Evolutionary conservation across 1,139 yeast species (phyloP), one percentile per base, ranked within the genome.

Genomic region (Wickerhamiella pararugosa): DNA sequence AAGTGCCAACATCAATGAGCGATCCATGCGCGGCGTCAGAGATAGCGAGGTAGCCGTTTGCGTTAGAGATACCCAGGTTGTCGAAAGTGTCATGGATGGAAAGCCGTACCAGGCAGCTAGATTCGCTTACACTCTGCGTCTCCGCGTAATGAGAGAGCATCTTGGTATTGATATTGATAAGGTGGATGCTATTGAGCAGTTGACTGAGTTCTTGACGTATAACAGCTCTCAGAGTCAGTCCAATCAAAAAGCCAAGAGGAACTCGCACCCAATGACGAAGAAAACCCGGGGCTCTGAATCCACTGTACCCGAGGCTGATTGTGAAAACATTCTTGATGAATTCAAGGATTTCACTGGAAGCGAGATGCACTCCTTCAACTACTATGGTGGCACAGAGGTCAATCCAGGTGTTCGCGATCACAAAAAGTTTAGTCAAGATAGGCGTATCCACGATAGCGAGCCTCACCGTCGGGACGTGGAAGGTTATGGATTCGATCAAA

Each of bases 71-170:
- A 75, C 79, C 6, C 86, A 80, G 49, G 73, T 79, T 49, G 67
- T 90, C 3, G 71, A 75, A 42, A 73, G 87, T 0, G 67, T 65
- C 9, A 87, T 92, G 96, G 79, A 76, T 48, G 96, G 94, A 1
- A 65, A 75, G 53, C 81, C 83, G 0, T 87, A 73, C 57, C 61
- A 69, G 48, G 98, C 90, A 1, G 92, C 86, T 2, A 77, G 76
- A 51, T 92, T 90, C 65, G 86, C 97, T 0, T 94, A 86, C 59
- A 79, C 92, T 2, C 65, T 92, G 49, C 70, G 99, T 56, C 73
- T 86, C 66, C 70, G 97, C 48, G 68, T 92, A 40, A 90, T 92
- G 98, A 73, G 98, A 50, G 99, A 92, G 57, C 98, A 92, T 61
- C 60, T 92, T 31, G 99, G 98, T 15, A 79, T 93, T 40, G 90